Percentiles rank a stretch among this genome's conserved stretches.
These are phyloP conservation scores for Corynespora cassiicola DNA, from an alignment of 2,329 filamentous ascomycete genomes.

Conservation along the genomic window DNA sequence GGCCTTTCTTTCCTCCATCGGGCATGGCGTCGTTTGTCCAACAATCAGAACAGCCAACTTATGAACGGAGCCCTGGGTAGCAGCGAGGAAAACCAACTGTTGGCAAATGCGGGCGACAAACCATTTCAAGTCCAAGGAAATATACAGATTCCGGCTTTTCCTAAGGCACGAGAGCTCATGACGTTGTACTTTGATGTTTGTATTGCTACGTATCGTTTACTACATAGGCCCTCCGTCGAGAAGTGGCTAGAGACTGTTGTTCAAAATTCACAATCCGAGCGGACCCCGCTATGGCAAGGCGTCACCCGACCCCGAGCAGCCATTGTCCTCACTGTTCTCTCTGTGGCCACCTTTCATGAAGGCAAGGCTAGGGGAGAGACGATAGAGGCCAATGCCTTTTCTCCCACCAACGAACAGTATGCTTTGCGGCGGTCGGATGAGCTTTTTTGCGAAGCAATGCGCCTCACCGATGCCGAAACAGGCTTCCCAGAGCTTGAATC, in stretches of 20 bases:
- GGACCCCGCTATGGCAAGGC: slow-evolving; percentile 43
- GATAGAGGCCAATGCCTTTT: no score
- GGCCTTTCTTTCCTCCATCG: slow-evolving; percentile 66
- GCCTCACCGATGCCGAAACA: slow-evolving; percentile 53
- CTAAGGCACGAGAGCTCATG: slow-evolving; percentile 44
- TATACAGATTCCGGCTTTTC: slow-evolving; percentile 19
- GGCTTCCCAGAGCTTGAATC: slow-evolving; percentile 61
- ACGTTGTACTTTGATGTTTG: slow-evolving; percentile 65
- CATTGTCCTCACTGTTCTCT: slow-evolving; percentile 44
- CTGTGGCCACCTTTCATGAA: slow-evolving; percentile 55
- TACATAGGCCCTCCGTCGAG: slow-evolving; percentile 61
- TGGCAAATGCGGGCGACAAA: slow-evolving; percentile 59
- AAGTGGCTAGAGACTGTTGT: slow-evolving; percentile 46
- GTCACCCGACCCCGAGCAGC: slow-evolving; percentile 55
- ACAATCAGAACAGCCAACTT: slow-evolving; percentile 57
- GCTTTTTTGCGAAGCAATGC: slow-evolving; percentile 48
- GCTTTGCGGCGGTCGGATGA: slow-evolving; percentile 43
- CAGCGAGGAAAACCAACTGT: slow-evolving; percentile 48
- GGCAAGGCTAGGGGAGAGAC: slow-evolving; percentile 43
- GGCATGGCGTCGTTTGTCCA: slow-evolving; percentile 69
- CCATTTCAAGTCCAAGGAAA: slow-evolving; percentile 51
- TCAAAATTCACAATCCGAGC: slow-evolving; percentile 13
- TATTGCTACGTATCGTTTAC: slow-evolving; percentile 63
- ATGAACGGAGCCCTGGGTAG: slow-evolving; percentile 15
- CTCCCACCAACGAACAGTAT: slow-evolving; percentile 29